Percentiles rank a stretch among this genome's conserved stretches.
Evolutionary conservation across 2,329 filamentous ascomycete species (phyloP).

Genomic region (Colletotrichum lini): DNA sequence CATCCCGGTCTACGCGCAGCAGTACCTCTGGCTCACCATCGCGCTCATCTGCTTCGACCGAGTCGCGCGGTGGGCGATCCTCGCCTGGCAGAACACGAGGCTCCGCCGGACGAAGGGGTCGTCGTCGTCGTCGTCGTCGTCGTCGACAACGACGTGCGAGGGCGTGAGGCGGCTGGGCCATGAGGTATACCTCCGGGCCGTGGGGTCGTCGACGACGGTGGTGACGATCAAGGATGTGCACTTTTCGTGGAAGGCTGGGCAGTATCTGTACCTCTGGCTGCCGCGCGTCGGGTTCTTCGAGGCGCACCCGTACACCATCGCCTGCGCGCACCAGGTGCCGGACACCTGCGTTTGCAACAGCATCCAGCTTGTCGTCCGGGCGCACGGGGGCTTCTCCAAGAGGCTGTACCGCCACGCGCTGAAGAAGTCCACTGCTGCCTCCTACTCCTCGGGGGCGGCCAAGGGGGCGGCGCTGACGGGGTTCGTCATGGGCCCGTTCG

Average conservation of each 20-base stretch:
- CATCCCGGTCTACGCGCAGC: conserved; percentile 70
- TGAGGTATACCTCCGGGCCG: conserved; percentile 61
- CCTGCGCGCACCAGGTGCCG: conserved; percentile 66
- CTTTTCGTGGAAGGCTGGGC: conserved; percentile 71
- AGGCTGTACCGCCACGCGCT: conserved; percentile 60
- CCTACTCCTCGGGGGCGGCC: neutral
- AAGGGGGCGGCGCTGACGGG: conserved; percentile 54
- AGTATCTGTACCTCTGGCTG: conserved; percentile 74
- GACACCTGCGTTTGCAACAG: conserved; percentile 71
- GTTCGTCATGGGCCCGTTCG: conserved; percentile 71
- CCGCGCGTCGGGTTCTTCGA: conserved; percentile 68
- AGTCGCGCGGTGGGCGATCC: conserved; percentile 62
- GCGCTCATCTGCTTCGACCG: conserved; percentile 75
- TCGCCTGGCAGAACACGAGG: conserved; percentile 68
- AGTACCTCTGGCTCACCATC: conserved; percentile 77
- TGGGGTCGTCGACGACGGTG: conserved; percentile 68
- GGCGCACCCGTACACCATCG: conserved; percentile 74
- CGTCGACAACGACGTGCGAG: conserved; percentile 53
- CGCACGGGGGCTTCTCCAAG: conserved; percentile 70
- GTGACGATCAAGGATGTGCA: conserved; percentile 72
- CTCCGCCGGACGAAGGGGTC: conserved; percentile 55
- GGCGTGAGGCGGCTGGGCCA: conserved; percentile 67
- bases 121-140: too few species aligned
- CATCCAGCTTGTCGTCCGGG: conserved; percentile 70
- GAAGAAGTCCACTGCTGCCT: conserved; percentile 18